These are phyloP conservation scores for Spizellomyces punctatus DNA, from an alignment of 192 early-diverging fungal species.

Conservation along the genomic window DNA sequence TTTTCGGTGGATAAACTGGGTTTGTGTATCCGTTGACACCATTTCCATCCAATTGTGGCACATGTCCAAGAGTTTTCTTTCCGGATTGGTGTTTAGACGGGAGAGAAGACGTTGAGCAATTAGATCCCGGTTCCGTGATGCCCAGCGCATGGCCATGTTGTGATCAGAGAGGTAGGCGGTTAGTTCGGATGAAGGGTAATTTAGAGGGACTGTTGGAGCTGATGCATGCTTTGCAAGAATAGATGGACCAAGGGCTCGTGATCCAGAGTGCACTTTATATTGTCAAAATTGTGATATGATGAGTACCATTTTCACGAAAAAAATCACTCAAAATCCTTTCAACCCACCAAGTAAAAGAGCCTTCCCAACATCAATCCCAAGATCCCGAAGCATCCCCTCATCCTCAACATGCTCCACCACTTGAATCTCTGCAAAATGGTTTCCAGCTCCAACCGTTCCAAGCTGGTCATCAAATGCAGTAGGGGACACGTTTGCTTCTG, in stretches of 20 bases:
- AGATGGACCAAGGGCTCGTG: constrained; percentile 54
- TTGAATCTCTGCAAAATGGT: constrained; percentile 66
- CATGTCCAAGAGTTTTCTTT: constrained; percentile 51
- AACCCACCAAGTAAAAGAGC: constrained; percentile 15
- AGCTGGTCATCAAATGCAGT: constrained; percentile 44
- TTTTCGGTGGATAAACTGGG: constrained; percentile 58
- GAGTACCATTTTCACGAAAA: constrained; percentile 29
- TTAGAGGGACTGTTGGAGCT: constrained; percentile 40
- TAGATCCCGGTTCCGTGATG: constrained; percentile 51
- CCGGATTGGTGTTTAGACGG: constrained; percentile 32
- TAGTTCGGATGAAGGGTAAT: constrained; percentile 34
- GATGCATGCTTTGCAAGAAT: constrained; percentile 48
- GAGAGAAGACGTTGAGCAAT: constrained; percentile 56
- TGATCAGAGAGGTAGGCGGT: constrained; percentile 49
- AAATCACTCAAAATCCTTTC: neutral
- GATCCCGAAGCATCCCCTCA: constrained; percentile 28
- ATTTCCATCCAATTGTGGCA: constrained; percentile 60
- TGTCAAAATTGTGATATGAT: no score
- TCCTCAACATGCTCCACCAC: constrained; percentile 41
- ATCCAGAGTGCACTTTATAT: constrained; percentile 53
- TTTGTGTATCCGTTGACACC: constrained; percentile 11
- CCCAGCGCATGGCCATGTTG: constrained; percentile 54
- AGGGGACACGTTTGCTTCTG: constrained; percentile 27
- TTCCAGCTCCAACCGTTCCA: constrained; percentile 63
- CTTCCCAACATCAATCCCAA: constrained; percentile 18